Evolutionary conservation across 106 monocot species (phyloP).

Genomic region (Dendrobium catenatum): DNA sequence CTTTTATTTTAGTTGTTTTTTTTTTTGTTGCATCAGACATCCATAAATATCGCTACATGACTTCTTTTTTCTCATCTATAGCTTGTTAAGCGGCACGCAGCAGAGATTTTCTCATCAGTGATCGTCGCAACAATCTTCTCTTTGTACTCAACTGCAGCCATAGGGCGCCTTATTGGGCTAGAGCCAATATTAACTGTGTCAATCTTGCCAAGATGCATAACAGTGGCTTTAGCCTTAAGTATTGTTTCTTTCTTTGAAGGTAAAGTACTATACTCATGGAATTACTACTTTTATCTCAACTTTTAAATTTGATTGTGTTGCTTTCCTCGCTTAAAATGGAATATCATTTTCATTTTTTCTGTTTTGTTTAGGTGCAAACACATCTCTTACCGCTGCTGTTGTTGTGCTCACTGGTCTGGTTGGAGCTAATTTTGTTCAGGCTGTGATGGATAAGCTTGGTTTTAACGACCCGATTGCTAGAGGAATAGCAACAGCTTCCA

Average conservation of each 20-base stretch:
- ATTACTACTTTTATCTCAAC: neutral
- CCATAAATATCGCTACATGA: constrained; percentile 5
- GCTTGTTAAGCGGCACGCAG: constrained; percentile 94
- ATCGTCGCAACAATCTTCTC: constrained; percentile 66
- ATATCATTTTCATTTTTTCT: neutral
- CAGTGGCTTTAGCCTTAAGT: constrained; percentile 91
- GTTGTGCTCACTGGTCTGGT: constrained; percentile 95
- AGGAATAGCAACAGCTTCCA: constrained; percentile 98
- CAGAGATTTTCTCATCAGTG: constrained; percentile 95
- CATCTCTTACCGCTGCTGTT: constrained; percentile 89
- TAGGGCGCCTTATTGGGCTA: constrained; percentile 70
- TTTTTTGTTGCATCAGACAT: neutral
- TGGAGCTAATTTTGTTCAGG: constrained; percentile 96
- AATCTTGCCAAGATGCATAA: constrained; percentile 96
- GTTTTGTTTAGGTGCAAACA: constrained; percentile 52
- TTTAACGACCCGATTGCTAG: constrained; percentile 88
- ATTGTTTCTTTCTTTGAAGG: constrained; percentile 95
- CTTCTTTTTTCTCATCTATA: constrained; percentile 16
- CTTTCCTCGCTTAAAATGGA: neutral
- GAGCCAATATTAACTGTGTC: constrained; percentile 82
- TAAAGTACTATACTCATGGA: constrained; percentile 12
- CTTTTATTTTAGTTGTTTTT: too few species aligned
- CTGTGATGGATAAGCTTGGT: constrained; percentile 74
- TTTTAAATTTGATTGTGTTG: neutral
- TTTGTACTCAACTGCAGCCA: constrained; percentile 80